Base-by-base conservation (phyloP, 2,329 filamentous ascomycete genomes). In the Anthostomella pinea region DNA sequence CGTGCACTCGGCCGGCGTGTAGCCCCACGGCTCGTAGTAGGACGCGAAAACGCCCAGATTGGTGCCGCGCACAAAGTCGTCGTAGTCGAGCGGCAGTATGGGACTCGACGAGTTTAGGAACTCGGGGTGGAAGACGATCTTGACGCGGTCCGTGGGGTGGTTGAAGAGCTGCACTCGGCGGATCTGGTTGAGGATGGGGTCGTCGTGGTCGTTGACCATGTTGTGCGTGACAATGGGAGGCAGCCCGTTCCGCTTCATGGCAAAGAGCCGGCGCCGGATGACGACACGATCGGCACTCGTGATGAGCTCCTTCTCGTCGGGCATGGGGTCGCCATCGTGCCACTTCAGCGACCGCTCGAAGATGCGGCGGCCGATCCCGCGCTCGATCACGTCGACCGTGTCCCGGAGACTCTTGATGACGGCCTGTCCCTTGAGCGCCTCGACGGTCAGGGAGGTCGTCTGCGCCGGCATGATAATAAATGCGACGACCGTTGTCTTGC, bases 381-480 rank as follows among this genome's bases (percentile, higher is more conserved):
- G 80, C 67, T 96, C 89, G 53, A 98, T 95, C 57, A 93, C 83
- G 56, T 91, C 85, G 26, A 96, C 83, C 0, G 91, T 96, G 57
- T 97, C 93, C 41, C 89, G 80, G 39, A 98, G 75, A 16, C 91
- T 95, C 67, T 97, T 98, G 68, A 97, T 91, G 26, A 96, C 91
- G 1, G 93, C 93, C 65, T 98, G 93, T 29, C 93, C 93, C 66
- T 95, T 95, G 45, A 98, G 77, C 1, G 93, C 88, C 63, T 97
- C 93, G 2, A 97, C 93, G 0, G 93, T 95, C 36, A 98, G 75
- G 1, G 91, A 96, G 6, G 88, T 87, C 2, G 91, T 97, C 66
- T 97, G 89, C 1, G 93, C 93, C 3, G 93, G 93, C 88, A 98
- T 95, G 63, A 98, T 97, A 65, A 98, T 86, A 62, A 98, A 98